Conservation (phyloP, 495 filamentous ascomycete species). For the Neurospora tetraspora region DNA sequence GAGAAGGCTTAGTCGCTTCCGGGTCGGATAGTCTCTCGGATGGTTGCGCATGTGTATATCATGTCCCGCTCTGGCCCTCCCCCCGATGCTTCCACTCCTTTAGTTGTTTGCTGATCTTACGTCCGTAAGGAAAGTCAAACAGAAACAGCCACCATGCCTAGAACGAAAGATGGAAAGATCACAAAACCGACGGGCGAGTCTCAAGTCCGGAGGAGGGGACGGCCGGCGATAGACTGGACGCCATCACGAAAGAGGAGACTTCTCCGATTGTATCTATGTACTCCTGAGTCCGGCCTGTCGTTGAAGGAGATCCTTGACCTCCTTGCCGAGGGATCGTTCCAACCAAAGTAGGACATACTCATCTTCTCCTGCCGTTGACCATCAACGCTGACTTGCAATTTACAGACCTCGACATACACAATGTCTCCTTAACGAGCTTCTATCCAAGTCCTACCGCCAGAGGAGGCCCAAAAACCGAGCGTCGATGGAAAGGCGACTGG, state of each 20-base stretch:
- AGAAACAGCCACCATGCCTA: not conserved
- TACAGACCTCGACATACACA: conserved; percentile 9
- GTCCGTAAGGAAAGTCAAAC: not conserved
- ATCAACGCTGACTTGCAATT: not conserved
- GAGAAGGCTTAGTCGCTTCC: not conserved
- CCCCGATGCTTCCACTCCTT: not conserved
- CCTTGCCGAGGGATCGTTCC: conserved; percentile 7
- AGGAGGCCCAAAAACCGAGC: conserved; percentile 9
- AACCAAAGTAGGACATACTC: conserved; percentile 5
- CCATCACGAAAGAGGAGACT: conserved; percentile 6
- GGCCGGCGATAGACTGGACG: conserved; percentile 11
- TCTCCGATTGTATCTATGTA: conserved; percentile 10
- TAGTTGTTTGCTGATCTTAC: not conserved
- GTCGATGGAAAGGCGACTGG: not conserved
- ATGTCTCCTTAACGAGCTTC: conserved; percentile 11
- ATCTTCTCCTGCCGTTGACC: not conserved
- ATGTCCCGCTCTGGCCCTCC: not conserved
- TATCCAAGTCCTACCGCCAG: conserved; percentile 12
- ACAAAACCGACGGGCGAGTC: conserved; percentile 1
- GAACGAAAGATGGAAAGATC: conserved; percentile 5
- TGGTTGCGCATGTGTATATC: not conserved
- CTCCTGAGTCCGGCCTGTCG: conserved; percentile 10
- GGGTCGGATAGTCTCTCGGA: not conserved
- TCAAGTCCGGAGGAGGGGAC: conserved; percentile 3
- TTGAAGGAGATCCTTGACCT: conserved; percentile 10